Base-by-base conservation (phyloP, 2,329 filamentous ascomycete genomes). In the Sporothrix inflata region DNA sequence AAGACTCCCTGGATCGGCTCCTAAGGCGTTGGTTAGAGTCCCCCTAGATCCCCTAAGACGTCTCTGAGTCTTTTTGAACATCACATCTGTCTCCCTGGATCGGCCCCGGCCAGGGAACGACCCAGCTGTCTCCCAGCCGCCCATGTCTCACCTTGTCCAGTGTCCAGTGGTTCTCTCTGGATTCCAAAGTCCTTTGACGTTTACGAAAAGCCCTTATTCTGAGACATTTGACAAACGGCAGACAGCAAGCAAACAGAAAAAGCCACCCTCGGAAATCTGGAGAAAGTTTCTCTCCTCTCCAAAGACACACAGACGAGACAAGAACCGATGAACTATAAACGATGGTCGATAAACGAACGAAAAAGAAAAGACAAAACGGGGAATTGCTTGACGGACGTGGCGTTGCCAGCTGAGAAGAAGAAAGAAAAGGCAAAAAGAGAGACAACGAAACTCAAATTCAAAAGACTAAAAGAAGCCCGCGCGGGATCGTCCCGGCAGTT, bases 401-500 rank as follows among this genome's bases (percentile, higher is more conserved):
- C 38, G 21, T 12, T 34, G 61, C 61, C 6, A 66, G 61, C 61
- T 66, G 61, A 49, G 63, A 49, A n/a, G 19, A 66, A 34, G 16
- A n/a, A 47, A 30, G 40, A 65, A 65, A 24, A 66, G 61, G 6
- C 19, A 63, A 14, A 14, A 42, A 63, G 38, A 40, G 38, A 19
- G 61, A 30, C 55, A 61, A 38, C 55, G n/a, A 66, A 47, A n/a
- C 42, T 66, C 40, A 49, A 49, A 30, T 12, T 9, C 30, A 11
- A 38, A 16, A 24, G 27, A 19, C 3, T n/a, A n/a, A n/a, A n/a
- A n/a, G n/a, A 19, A 63, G 11, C 6, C 42, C 21, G 14, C 63
- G 63, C 42, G 63, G 60, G 63, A 68, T 68, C 30, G 47, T 40
- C 65, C 47, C 65, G 65, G 47, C 47, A 68, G 45, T 53, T 49